phyloP scores from a whole-genome alignment of 73 alveolate genomes.

The Stentor roeselii region DNA sequence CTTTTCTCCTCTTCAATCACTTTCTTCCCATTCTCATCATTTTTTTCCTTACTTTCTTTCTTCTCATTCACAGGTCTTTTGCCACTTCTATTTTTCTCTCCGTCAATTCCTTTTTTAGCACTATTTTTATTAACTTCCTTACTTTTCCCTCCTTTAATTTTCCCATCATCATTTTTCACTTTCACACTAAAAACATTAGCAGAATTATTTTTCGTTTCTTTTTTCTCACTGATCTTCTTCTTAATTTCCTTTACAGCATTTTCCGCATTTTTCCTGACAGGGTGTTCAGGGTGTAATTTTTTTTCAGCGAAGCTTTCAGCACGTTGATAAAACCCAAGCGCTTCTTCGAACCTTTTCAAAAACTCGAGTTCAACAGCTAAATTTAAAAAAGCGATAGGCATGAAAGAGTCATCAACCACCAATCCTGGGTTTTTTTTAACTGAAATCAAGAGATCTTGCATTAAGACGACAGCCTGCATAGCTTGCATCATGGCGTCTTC shows the following conservation, averaged over 20 bases:
- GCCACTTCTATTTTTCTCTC: not conserved
- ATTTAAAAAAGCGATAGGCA: conserved; percentile 80
- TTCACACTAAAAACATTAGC: not conserved
- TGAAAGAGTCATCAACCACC: conserved; percentile 59
- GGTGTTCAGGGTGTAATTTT: conserved; percentile 47
- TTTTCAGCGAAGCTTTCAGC: conserved; percentile 62
- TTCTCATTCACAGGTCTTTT: not conserved
- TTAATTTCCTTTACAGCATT: not conserved
- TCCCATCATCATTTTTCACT: not conserved
- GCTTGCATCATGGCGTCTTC: conserved; percentile 82
- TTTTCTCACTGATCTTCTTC: not conserved
- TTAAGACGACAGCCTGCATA: conserved; percentile 23
- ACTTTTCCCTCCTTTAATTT: not conserved
- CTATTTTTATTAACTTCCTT: not conserved
- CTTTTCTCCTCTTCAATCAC: not conserved
- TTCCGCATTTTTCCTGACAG: conserved; percentile 37
- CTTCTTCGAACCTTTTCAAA: conserved; percentile 66
- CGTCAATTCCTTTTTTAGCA: not conserved
- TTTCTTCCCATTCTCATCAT: not conserved
- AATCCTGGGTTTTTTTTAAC: not conserved
- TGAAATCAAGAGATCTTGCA: conserved; percentile 6
- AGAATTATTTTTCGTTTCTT: not conserved
- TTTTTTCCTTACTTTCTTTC: not conserved
- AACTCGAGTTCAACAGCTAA: conserved; percentile 82
- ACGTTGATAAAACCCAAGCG: conserved; percentile 52